phyloP scores from a whole-genome alignment of 495 filamentous ascomycete genomes.

The Trypethelium eluteriae region DNA sequence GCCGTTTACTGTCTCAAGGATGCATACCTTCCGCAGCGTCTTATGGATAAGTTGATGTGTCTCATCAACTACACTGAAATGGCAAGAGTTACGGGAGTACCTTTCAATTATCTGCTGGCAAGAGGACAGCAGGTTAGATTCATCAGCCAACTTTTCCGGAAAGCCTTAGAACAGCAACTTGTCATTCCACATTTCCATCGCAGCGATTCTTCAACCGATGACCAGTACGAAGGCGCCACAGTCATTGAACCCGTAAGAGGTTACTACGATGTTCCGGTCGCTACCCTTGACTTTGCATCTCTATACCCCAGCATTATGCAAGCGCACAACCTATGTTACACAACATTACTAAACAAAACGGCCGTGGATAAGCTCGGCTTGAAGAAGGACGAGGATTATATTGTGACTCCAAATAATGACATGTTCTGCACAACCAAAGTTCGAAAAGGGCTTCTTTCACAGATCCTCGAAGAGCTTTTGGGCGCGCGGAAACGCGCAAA shows the following conservation, averaged over 20 bases:
- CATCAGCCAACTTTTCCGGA: slow-evolving; percentile 92
- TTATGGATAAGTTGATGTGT: slow-evolving; percentile 97
- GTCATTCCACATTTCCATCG: slow-evolving; percentile 79
- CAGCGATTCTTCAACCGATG: slow-evolving; percentile 47
- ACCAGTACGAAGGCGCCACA: slow-evolving; percentile 95
- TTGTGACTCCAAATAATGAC: slow-evolving; percentile 88
- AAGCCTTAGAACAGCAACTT: slow-evolving; percentile 81
- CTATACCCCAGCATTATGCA: slow-evolving; percentile 99
- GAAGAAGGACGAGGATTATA: slow-evolving; percentile 86
- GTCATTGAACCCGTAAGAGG: slow-evolving; percentile 92
- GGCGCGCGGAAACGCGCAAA: slow-evolving; percentile 87
- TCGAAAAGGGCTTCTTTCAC: slow-evolving; percentile 84
- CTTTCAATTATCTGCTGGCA: slow-evolving; percentile 88
- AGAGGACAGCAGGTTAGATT: slow-evolving; percentile 97
- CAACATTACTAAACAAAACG: slow-evolving; percentile 78
- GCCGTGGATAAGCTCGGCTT: slow-evolving; percentile 63
- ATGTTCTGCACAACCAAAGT: slow-evolving; percentile 83
- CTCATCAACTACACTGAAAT: slow-evolving; percentile 98
- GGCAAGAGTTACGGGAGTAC: slow-evolving; percentile 97
- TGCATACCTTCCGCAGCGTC: slow-evolving; percentile 84
- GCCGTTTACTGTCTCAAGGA: slow-evolving; percentile 98
- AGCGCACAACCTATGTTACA: slow-evolving; percentile 98
- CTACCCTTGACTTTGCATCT: slow-evolving; percentile 96
- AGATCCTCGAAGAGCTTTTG: slow-evolving; percentile 91
- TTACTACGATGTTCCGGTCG: slow-evolving; percentile 89